phyloP scores from a whole-genome alignment of 1,139 yeast species.

The Nakaseomyces uthaithaninus region DNA sequence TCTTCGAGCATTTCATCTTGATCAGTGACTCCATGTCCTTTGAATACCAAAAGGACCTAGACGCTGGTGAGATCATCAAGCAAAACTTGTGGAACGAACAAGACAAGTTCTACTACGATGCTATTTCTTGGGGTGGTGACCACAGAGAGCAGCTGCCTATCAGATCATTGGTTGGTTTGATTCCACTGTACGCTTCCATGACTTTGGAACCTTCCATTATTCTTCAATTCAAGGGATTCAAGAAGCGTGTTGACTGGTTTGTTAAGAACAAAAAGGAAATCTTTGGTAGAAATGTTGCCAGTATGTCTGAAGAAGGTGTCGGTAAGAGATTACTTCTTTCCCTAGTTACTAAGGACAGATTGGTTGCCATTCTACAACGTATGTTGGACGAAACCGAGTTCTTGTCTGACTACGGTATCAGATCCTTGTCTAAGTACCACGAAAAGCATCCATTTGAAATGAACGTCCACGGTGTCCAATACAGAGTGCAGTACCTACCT shows the following conservation, averaged over 20 bases:
- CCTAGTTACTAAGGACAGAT: constrained; percentile 70
- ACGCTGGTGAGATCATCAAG: constrained; percentile 36
- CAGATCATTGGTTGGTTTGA: constrained; percentile 80
- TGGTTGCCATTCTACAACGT: constrained; percentile 62
- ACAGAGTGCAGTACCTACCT: constrained; percentile 69
- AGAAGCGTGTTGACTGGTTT: constrained; percentile 78
- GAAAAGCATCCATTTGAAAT: constrained; percentile 76
- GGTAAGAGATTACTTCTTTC: constrained; percentile 77
- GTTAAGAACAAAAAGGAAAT: constrained; percentile 58
- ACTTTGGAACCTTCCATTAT: constrained; percentile 80
- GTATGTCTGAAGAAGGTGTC: constrained; percentile 73
- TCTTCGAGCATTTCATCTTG: constrained; percentile 82
- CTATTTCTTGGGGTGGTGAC: constrained; percentile 73
- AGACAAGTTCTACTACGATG: constrained; percentile 84
- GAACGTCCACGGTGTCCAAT: constrained; percentile 71
- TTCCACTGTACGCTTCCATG: constrained; percentile 81
- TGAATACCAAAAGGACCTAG: constrained; percentile 28
- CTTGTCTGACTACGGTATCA: constrained; percentile 73
- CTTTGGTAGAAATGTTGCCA: constrained; percentile 77
- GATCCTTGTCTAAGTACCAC: constrained; percentile 81
- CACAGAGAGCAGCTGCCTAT: constrained; percentile 68
- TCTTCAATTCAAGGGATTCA: constrained; percentile 71
- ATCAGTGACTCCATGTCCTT: constrained; percentile 93
- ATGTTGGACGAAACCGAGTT: constrained; percentile 86
- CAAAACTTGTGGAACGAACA: constrained; percentile 81